Evolutionary conservation across 108 stramenopile species (phyloP).

Genomic region (Skeletonema tropicum): DNA sequence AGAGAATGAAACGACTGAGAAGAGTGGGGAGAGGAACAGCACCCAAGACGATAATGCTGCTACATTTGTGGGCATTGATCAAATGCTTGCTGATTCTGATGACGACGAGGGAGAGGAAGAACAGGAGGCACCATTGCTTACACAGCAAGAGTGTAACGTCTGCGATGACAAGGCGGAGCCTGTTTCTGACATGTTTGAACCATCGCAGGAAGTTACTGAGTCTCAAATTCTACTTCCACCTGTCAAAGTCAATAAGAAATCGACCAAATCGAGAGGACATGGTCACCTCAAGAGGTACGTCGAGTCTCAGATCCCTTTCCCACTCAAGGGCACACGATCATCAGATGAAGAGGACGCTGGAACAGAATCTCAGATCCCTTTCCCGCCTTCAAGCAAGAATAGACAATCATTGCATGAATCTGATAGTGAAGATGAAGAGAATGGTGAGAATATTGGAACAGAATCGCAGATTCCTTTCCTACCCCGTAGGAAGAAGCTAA

Average conservation of each 20-base stretch:
- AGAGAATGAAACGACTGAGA: not conserved
- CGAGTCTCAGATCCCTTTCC: not conserved
- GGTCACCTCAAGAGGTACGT: not conserved
- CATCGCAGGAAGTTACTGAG: not conserved
- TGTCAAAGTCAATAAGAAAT: not conserved
- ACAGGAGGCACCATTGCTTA: not conserved
- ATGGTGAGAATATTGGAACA: not conserved
- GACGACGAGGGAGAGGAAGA: not conserved
- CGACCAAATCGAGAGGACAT: not conserved
- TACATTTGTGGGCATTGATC: constrained; percentile 19
- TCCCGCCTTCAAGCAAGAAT: not conserved
- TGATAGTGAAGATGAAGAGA: not conserved
- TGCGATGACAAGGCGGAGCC: not conserved
- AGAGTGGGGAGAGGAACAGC: not conserved
- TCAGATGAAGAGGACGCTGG: not conserved
- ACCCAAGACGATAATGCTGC: not conserved
- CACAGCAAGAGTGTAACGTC: not conserved
- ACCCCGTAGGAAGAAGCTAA: not conserved
- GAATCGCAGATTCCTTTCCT: not conserved
- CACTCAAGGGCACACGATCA: not conserved
- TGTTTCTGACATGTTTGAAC: not conserved
- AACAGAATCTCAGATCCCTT: constrained; percentile 1
- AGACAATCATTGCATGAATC: not conserved
- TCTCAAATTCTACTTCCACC: not conserved
- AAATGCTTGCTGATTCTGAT: constrained; percentile 18